Evolutionary conservation across 2,329 filamentous ascomycete genomes (phyloP), one percentile per base, ranked within the genome.

Genomic region (Seiridium cupressi): DNA sequence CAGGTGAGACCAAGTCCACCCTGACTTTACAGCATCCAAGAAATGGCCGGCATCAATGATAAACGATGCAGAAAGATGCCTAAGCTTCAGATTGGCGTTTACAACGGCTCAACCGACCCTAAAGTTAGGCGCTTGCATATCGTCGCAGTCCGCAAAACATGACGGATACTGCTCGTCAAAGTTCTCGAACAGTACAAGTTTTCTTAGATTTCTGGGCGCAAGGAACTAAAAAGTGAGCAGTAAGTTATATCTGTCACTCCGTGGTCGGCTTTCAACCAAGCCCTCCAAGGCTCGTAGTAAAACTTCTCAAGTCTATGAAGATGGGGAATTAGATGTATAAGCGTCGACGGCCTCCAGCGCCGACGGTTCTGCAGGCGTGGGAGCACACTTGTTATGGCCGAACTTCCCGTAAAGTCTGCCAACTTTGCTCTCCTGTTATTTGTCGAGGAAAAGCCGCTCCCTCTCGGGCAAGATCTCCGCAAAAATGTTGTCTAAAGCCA

Each of bases 111-210:
- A 64, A 66, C 69, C 69, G 31, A 74, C 59, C 44, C 31, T 65
- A 36, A 64, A 61, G 51, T 58, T 62, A 60, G 69, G 66, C 35
- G 61, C 60, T 49, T 69, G 63, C 51, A 69, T 59, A 62, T 60
- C 58, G 44, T 61, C 60, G 58, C 55, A 48, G 10, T 55, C 3
- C 42, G 11, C 55, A 57, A 54, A 66, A 42, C 32, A 62, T 65
- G 58, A 47, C 57, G 68, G 58, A 62, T 73, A 75, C 54, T 46
- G 44, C 65, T 74, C 60, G 58, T 74, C 68, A 62, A 72, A 72
- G 61, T 74, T 75, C 65, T 75, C 69, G 60, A 76, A 76, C 49
- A 76, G 65, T 55, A 66, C 65, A 5, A 75, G 63, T 55, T 68
- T 75, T 56, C 61, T 55, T 58, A 73, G 61, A 61, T 64, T 61